A percentile compares a stretch with the other conserved stretches of the same genome.
Conservation (phyloP, 208 protist species). For the Angomonas desouzai region DNA sequence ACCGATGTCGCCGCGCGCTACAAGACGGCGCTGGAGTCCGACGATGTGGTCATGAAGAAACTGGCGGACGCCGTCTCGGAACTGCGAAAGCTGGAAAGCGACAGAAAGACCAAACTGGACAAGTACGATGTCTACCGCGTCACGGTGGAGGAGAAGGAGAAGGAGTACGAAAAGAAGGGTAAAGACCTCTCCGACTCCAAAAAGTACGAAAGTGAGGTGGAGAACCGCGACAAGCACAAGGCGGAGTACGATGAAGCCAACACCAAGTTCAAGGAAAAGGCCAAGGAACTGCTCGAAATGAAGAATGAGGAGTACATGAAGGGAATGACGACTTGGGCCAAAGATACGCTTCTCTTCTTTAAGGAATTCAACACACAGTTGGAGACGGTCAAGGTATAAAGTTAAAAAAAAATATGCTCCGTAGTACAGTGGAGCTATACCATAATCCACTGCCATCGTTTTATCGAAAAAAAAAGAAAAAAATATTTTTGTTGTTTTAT, state of each 20-base stretch:
- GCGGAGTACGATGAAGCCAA: conserved; percentile 10
- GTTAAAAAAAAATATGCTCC: conserved; percentile 8
- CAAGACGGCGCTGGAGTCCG: conserved; percentile 2
- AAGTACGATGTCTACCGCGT: conserved; percentile 2
- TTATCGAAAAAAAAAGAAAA: no score
- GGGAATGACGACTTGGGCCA: neutral
- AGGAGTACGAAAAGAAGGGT: conserved; percentile 10
- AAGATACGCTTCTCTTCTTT: neutral
- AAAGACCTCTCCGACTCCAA: neutral
- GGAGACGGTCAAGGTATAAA: conserved; percentile 7
- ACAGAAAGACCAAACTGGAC: neutral
- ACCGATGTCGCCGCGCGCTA: neutral
- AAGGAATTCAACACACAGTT: neutral
- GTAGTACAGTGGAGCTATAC: neutral
- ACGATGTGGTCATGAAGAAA: neutral
- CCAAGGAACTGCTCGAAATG: neutral
- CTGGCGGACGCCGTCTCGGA: neutral
- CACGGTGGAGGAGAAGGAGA: conserved; percentile 3
- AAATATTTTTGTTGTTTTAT: no score
- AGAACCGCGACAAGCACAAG: neutral
- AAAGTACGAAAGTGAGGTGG: conserved; percentile 5
- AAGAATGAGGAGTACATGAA: conserved; percentile 9
- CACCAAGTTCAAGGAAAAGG: conserved; percentile 10
- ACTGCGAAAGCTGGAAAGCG: neutral
- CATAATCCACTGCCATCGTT: no score